Evolutionary conservation across 805 yeast genomes (phyloP).

Genomic region (Starmerella vitae): DNA sequence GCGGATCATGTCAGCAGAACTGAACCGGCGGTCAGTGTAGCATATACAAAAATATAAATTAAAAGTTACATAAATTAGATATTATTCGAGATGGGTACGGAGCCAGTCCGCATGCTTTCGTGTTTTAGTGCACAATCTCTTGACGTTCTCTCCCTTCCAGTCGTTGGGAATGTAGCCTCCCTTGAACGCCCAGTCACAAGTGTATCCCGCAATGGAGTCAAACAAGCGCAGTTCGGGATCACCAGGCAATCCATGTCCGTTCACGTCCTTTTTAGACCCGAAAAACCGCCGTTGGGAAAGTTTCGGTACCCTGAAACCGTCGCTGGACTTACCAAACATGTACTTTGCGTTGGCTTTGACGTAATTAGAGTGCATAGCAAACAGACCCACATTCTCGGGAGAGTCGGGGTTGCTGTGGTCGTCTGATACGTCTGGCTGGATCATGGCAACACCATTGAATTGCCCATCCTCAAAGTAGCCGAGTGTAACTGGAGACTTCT

Average conservation of each 20-base stretch:
- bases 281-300: slow-evolving; percentile 3
- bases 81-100: no score
- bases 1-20: no score
- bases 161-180: slow-evolving; percentile 2
- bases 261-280: not conserved
- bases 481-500: slow-evolving; percentile 26
- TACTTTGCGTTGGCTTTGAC: slow-evolving; percentile 11
- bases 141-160: slow-evolving; percentile 3
- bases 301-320: not conserved
- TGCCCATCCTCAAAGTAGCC: slow-evolving; percentile 22
- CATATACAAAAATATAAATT: no score
- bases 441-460: slow-evolving; percentile 33
- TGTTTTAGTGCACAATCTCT: slow-evolving; percentile 3
- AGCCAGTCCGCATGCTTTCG: slow-evolving; percentile 11
- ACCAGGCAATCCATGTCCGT: not conserved
- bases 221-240: slow-evolving; percentile 9
- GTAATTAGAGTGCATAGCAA: slow-evolving; percentile 10
- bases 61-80: no score
- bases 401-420: slow-evolving; percentile 31
- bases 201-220: slow-evolving; percentile 2
- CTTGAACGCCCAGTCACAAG: slow-evolving; percentile 13
- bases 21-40: no score
- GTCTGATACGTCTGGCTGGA: slow-evolving; percentile 53
- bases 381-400: not conserved
- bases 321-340: slow-evolving; percentile 3